phyloP scores from a whole-genome alignment of 495 filamentous ascomycete species.

The Podospora pseudopauciseta region DNA sequence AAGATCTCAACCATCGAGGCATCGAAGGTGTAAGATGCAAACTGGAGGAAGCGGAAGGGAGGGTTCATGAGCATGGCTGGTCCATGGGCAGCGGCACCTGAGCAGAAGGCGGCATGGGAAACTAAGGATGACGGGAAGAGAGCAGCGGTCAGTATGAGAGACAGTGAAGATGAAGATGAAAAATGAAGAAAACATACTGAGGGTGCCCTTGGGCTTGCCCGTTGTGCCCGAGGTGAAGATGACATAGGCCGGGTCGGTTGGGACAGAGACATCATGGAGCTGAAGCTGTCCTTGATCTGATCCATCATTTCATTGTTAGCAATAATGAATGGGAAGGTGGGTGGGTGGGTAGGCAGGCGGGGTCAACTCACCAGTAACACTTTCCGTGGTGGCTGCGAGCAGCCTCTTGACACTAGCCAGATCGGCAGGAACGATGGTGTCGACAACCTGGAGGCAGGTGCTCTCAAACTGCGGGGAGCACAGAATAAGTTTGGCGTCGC shows the following conservation, averaged over 20 bases:
- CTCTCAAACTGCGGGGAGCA: constrained; percentile 17
- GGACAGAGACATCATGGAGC: constrained; percentile 6
- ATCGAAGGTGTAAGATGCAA: constrained; percentile 60
- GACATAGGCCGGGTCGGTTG: constrained; percentile 40
- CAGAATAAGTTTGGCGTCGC: constrained; percentile 27
- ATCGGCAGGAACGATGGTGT: constrained; percentile 15
- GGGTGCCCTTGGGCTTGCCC: constrained; percentile 50
- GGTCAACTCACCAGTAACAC: background rate
- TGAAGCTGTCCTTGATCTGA: background rate
- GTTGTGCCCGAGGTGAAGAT: constrained; percentile 62
- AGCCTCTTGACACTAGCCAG: constrained; percentile 12
- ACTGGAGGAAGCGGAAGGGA: constrained; percentile 51
- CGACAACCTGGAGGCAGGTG: constrained; percentile 13
- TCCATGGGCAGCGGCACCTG: constrained; percentile 30
- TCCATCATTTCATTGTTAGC: background rate
- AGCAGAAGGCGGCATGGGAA: constrained; percentile 29
- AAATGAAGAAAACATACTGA: constrained; percentile 23
- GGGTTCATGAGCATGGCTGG: constrained; percentile 16
- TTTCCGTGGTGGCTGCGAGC: background rate
- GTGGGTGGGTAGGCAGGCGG: too few relatives aligned
- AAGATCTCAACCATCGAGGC: constrained; percentile 54
- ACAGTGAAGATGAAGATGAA: background rate
- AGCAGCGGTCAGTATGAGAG: background rate
- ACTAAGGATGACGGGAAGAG: constrained; percentile 14
- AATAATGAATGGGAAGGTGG: background rate